Evolutionary conservation across 2,329 filamentous ascomycete genomes (phyloP), one percentile per base, ranked within the genome.

Genomic region (Orbilia ellipsospora): DNA sequence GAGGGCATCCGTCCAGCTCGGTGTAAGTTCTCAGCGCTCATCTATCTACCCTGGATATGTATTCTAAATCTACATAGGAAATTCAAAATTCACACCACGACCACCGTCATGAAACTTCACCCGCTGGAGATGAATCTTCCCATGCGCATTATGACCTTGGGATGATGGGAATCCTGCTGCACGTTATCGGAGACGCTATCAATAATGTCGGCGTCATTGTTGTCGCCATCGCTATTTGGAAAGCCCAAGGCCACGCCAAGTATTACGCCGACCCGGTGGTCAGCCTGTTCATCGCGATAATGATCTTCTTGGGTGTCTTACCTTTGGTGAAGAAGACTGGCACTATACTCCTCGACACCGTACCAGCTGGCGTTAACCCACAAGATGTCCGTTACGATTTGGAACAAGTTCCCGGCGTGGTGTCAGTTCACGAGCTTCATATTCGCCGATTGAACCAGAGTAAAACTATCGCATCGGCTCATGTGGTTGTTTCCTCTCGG

Each of bases 171-270:
- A 90, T 92, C 0, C 80, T 93, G 10, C 82, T 92, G 13, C 91
- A 94, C 79, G 87, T 93, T 26, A 79, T 91, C 1, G 89, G 90
- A 36, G 91, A 94, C 79, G 90, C 90, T 4, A 84, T 90, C 77
- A 93, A 93, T 82, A 94, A 94, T 78, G 81, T 93, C 10, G 90
- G 90, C 8, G 90, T 94, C 73, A 92, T 93, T 57, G 83, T 90
- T 42, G 87, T 90, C 0, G 90, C 89, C 0, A 79, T 90, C 1
- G 84, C 92, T 36, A 90, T 93, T 80, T 92, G 90, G 90, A 84
- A 89, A 68, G 84, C 86, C 0, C 80, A 85, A 31, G 88, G 86
- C 31, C 83, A 86, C 0, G 84, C 81, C 2, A 85, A 89, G 40
- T 92, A 87, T 83, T 93, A 93, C 78, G 90, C 89, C 4, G 91